Evolutionary conservation across 2,329 filamentous ascomycete species (phyloP).

Genomic region (Colletotrichum liriopes): DNA sequence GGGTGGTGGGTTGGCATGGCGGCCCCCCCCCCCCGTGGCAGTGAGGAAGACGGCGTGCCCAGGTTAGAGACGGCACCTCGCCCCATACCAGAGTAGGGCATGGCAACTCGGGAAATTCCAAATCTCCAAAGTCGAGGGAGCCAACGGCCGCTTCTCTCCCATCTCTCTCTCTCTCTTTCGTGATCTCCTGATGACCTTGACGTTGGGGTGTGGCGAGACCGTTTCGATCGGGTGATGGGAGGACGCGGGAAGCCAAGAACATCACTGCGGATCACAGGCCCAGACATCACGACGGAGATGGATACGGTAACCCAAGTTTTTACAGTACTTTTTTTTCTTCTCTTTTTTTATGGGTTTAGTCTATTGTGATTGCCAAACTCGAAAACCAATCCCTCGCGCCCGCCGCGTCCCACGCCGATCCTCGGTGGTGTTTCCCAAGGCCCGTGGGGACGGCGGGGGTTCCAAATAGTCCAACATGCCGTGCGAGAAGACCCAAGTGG

Average conservation of each 20-base stretch:
- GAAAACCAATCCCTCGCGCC: not conserved
- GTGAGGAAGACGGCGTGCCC: not conserved
- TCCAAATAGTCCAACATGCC: slow-evolving; percentile 9
- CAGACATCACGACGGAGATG: not conserved
- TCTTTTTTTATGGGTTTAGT: not conserved
- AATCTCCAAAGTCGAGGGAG: not conserved
- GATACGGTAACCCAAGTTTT: not conserved
- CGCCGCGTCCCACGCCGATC: not conserved
- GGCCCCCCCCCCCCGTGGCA: too few species aligned
- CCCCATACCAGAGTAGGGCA: not conserved
- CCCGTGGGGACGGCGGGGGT: not conserved
- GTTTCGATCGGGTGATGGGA: not conserved
- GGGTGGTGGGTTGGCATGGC: too few species aligned
- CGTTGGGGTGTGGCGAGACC: too few species aligned
- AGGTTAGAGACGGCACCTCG: not conserved
- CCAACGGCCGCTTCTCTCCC: not conserved
- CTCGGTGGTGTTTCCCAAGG: not conserved
- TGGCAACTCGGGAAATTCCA: not conserved
- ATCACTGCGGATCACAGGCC: not conserved
- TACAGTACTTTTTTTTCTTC: not conserved
- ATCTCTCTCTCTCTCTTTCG: not conserved
- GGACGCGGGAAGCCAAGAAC: too few species aligned
- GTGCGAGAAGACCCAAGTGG: slow-evolving; percentile 5
- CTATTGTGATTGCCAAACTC: not conserved
- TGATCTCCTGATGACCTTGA: not conserved